A percentile compares a stretch with the other conserved stretches of the same genome.
Evolutionary conservation across 1,284 basidiomycete genomes (phyloP).

Genomic region (Lignosus rhinocerotis): DNA sequence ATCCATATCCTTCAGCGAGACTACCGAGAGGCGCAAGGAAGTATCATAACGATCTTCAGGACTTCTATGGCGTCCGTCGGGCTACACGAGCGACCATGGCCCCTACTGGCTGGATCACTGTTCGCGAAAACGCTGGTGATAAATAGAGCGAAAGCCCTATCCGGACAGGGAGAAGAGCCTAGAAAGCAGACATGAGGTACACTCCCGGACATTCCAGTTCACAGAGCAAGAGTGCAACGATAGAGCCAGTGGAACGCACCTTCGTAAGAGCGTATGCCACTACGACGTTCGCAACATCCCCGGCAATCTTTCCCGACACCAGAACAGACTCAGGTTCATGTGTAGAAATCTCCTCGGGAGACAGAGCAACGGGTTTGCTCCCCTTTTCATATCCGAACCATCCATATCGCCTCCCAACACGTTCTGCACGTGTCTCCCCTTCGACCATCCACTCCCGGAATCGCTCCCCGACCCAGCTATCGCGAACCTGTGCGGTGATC

Average conservation of each 20-base stretch:
- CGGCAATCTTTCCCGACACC: slow-evolving; percentile 44
- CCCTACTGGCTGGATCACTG: slow-evolving; percentile 15
- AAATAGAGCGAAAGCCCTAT: slow-evolving; percentile 21
- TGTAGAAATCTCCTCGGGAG: neutral
- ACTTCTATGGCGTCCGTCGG: slow-evolving; percentile 3
- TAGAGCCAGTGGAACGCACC: slow-evolving; percentile 42
- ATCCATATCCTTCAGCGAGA: too few relatives aligned
- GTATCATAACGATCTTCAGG: neutral
- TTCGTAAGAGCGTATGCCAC: slow-evolving; percentile 86
- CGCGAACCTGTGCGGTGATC: slow-evolving; percentile 6
- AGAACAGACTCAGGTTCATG: slow-evolving; percentile 13
- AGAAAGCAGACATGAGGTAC: neutral
- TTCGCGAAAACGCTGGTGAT: slow-evolving; percentile 19
- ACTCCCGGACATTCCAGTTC: neutral
- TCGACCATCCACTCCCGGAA: slow-evolving; percentile 69
- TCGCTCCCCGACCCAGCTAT: slow-evolving; percentile 43
- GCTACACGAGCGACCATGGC: slow-evolving; percentile 11
- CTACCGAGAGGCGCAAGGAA: too few relatives aligned
- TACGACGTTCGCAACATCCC: slow-evolving; percentile 76
- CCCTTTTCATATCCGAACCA: slow-evolving; percentile 78
- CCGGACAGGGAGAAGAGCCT: slow-evolving; percentile 22
- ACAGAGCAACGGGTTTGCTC: slow-evolving; percentile 19
- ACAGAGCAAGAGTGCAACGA: neutral
- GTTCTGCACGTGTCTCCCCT: slow-evolving; percentile 69
- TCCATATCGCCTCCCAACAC: slow-evolving; percentile 79